Conservation (phyloP, 352 stramenopile genomes). For the Pythium myriotylum region DNA sequence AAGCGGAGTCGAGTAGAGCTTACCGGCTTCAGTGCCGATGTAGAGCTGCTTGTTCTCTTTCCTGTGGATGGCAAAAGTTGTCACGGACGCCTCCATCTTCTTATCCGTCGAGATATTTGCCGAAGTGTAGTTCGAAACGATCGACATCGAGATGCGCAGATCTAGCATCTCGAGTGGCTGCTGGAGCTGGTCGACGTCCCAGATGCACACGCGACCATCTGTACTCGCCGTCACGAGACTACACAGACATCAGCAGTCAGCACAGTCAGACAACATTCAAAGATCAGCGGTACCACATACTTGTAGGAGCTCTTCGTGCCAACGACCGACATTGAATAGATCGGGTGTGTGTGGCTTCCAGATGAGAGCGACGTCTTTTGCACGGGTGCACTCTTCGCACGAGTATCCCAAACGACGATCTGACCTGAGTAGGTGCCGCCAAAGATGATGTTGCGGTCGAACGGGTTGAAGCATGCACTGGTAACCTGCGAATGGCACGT, state of each 20-base stretch:
- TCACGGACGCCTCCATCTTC: conserved; percentile 87
- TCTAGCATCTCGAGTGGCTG: conserved; percentile 85
- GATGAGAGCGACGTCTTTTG: conserved; percentile 84
- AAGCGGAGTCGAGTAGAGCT: conserved; percentile 76
- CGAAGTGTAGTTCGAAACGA: conserved; percentile 72
- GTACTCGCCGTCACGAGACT: conserved; percentile 87
- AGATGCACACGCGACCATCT: conserved; percentile 84
- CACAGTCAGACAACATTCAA: too few relatives aligned
- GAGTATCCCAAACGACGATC: conserved; percentile 87
- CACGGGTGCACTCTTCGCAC: conserved; percentile 77
- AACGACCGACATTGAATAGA: conserved; percentile 85
- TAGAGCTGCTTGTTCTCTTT: conserved; percentile 86
- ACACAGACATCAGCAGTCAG: background rate
- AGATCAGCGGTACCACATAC: too few relatives aligned
- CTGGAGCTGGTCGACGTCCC: conserved; percentile 85
- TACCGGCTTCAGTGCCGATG: conserved; percentile 83
- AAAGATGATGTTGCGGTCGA: conserved; percentile 85
- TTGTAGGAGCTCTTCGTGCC: conserved; percentile 82
- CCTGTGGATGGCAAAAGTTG: conserved; percentile 77
- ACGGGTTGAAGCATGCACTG: conserved; percentile 86
- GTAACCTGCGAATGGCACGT: conserved; percentile 88
- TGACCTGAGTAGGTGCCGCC: conserved; percentile 87
- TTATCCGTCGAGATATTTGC: conserved; percentile 70
- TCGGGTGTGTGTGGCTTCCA: conserved; percentile 84
- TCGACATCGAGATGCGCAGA: conserved; percentile 77